These are phyloP conservation scores for Allium cepa DNA, from an alignment of 106 monocot genomes.

Conservation along the genomic window DNA sequence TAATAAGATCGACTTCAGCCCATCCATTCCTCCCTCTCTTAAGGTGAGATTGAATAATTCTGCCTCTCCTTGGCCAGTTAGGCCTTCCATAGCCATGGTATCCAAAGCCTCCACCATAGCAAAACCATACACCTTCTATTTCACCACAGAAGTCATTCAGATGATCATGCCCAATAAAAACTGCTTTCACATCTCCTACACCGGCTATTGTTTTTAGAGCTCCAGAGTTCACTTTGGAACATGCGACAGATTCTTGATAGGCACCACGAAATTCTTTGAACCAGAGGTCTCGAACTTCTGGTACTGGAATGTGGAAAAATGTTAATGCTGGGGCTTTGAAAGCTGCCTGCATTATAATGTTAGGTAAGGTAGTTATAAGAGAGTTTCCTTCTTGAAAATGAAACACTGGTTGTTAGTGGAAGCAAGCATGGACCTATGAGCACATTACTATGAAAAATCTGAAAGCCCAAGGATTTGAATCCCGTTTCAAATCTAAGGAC, in stretches of 20 bases:
- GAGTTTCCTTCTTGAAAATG: too few species aligned
- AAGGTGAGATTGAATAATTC: conserved; percentile 49
- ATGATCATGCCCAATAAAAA: conserved; percentile 80
- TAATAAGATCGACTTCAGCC: conserved; percentile 45
- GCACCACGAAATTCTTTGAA: conserved; percentile 37
- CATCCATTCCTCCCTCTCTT: conserved; percentile 39
- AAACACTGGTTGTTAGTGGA: too few species aligned
- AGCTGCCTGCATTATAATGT: conserved; percentile 16
- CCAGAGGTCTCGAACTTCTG: conserved; percentile 78
- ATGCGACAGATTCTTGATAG: conserved; percentile 78
- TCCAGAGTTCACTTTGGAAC: conserved; percentile 72
- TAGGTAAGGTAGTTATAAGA: background rate
- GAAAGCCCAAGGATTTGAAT: too few species aligned
- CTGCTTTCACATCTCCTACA: conserved; percentile 88
- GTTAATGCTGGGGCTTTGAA: conserved; percentile 42
- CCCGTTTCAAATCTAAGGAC: too few species aligned
- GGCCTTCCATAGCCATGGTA: conserved; percentile 85
- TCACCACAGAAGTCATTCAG: conserved; percentile 88
- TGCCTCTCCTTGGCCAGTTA: conserved; percentile 61
- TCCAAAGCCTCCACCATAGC: conserved; percentile 92
- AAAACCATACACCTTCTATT: conserved; percentile 51
- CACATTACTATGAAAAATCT: too few species aligned
- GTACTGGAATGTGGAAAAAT: conserved; percentile 88
- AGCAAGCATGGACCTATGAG: too few species aligned
- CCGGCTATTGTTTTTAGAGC: conserved; percentile 37